phyloP scores from a whole-genome alignment of 2,329 filamentous ascomycete genomes.

The Ophiocordyceps unilateralis region DNA sequence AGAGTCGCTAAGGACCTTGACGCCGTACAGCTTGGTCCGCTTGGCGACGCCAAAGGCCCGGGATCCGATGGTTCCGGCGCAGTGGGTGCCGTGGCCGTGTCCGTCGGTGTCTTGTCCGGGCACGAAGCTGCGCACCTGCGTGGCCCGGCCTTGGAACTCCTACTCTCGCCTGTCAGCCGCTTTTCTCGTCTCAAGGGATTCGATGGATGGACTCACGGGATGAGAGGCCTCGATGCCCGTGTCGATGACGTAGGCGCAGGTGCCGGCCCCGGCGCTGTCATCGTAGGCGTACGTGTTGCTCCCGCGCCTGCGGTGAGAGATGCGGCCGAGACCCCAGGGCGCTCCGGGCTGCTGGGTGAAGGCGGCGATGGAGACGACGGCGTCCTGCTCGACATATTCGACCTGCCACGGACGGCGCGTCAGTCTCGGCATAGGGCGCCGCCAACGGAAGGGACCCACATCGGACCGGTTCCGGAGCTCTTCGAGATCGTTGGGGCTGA shows the following conservation, averaged over 20 bases:
- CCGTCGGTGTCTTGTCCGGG: slow-evolving; percentile 11
- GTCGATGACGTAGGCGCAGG: slow-evolving; percentile 25
- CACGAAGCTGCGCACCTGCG: slow-evolving; percentile 16
- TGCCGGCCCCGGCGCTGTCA: slow-evolving; percentile 15
- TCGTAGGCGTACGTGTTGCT: slow-evolving; percentile 15
- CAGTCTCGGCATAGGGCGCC: background rate
- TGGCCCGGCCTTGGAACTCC: slow-evolving; percentile 23
- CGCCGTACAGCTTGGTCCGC: slow-evolving; percentile 18
- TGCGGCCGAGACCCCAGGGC: slow-evolving; percentile 19
- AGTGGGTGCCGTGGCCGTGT: slow-evolving; percentile 13
- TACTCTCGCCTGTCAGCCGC: background rate
- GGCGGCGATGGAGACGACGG: slow-evolving; percentile 3
- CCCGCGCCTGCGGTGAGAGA: slow-evolving; percentile 13
- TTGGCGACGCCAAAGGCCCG: slow-evolving; percentile 22
- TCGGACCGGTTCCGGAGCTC: slow-evolving; percentile 6
- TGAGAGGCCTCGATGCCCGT: slow-evolving; percentile 19
- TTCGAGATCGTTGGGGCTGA: slow-evolving; percentile 5
- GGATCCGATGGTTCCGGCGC: slow-evolving; percentile 15
- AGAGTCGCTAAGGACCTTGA: slow-evolving; percentile 19
- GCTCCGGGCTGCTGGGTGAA: slow-evolving; percentile 14
- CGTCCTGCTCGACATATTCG: slow-evolving; percentile 19
- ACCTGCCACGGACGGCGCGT: slow-evolving; percentile 6
- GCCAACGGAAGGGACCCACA: slow-evolving; percentile 1
- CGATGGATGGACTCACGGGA: slow-evolving; percentile 10
- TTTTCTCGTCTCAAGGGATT: no score